Evolutionary conservation across 176 grass and related monocot genomes (phyloP).

Genomic region (Oropetium thomaeum): DNA sequence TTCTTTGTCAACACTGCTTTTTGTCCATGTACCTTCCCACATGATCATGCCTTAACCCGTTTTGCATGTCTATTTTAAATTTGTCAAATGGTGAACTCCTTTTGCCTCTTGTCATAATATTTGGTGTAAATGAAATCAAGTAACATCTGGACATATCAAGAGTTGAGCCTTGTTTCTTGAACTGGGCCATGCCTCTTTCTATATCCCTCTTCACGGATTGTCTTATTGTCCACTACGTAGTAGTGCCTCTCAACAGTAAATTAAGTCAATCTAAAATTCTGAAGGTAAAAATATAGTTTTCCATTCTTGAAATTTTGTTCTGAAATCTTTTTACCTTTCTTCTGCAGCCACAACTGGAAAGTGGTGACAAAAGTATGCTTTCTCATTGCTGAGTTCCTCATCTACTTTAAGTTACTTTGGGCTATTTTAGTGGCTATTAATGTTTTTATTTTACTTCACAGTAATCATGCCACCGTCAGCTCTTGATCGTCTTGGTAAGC

Average conservation of each 20-base stretch:
- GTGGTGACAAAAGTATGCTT: constrained; percentile 91
- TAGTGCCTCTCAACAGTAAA: too few relatives aligned
- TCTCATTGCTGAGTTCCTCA: constrained; percentile 8
- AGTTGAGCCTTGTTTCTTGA: background rate
- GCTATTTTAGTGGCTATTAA: constrained; percentile 1
- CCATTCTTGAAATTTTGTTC: constrained; percentile 22
- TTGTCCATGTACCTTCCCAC: background rate
- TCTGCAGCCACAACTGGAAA: constrained; percentile 86
- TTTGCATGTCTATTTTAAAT: background rate
- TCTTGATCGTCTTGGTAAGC: constrained; percentile 94
- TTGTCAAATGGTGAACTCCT: background rate
- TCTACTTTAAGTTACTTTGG: constrained; percentile 17
- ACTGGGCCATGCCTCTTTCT: too few relatives aligned
- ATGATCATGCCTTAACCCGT: background rate
- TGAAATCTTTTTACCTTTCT: constrained; percentile 38
- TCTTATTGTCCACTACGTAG: too few relatives aligned
- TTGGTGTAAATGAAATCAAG: background rate
- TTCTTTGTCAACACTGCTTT: background rate
- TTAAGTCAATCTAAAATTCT: background rate
- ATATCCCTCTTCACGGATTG: too few relatives aligned
- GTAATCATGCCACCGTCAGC: constrained; percentile 99
- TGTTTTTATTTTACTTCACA: constrained; percentile 58
- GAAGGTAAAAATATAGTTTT: constrained; percentile 14
- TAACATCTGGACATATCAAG: background rate
- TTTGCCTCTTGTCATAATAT: constrained; percentile 6